Evolutionary conservation across 1,284 basidiomycete species (phyloP).

Genomic region (Ustilago trichophora): DNA sequence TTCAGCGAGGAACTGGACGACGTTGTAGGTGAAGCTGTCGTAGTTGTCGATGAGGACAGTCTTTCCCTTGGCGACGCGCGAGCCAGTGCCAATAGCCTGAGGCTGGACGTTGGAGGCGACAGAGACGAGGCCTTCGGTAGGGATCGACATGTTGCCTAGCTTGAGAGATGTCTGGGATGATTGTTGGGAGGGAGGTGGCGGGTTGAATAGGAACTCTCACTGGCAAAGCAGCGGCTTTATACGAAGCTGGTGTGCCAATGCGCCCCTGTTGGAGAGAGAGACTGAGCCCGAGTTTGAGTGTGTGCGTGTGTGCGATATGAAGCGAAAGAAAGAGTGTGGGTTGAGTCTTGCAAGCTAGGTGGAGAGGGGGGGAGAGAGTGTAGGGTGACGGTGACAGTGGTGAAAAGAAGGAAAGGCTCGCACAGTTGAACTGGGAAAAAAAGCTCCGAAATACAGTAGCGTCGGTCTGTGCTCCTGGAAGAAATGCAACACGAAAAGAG

Average conservation of each 20-base stretch:
- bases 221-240: constrained; percentile 6
- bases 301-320: neutral
- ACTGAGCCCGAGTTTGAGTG: neutral
- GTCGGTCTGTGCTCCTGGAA: constrained; percentile 26
- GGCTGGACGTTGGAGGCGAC: constrained; percentile 43
- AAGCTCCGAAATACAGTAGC: too few species aligned
- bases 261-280: neutral
- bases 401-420: too few species aligned
- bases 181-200: too few species aligned
- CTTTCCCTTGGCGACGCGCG: constrained; percentile 35
- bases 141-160: constrained; percentile 16
- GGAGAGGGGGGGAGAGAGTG: too few species aligned
- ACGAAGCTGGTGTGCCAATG: neutral
- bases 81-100: constrained; percentile 33
- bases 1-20: constrained; percentile 64
- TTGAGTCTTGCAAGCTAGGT: neutral
- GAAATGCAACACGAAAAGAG: too few species aligned
- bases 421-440: too few species aligned
- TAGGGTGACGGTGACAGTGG: neutral
- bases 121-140: constrained; percentile 39
- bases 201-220: too few species aligned
- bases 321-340: constrained; percentile 2
- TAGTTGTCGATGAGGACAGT: constrained; percentile 66
- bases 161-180: too few species aligned
- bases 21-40: constrained; percentile 66